These are phyloP conservation scores for Phytomonas serpens DNA, from an alignment of 208 protist species.

Conservation along the genomic window DNA sequence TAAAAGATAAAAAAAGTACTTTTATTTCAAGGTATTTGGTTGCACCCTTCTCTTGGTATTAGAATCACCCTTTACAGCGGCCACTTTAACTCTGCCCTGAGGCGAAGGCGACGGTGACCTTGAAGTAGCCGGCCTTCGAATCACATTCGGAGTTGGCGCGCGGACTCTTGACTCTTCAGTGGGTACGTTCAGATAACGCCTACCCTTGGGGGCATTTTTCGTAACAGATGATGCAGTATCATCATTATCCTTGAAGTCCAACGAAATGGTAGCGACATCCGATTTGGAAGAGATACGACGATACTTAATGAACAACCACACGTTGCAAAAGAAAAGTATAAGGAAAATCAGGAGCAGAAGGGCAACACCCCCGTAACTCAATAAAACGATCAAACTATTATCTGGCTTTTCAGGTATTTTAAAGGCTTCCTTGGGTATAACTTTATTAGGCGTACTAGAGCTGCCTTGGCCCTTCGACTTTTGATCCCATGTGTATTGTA, in stretches of 20 bases:
- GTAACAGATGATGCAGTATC: not conserved
- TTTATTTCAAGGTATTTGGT: not conserved
- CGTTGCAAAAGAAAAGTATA: not conserved
- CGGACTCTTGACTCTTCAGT: not conserved
- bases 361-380: not conserved
- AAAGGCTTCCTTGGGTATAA: too few relatives aligned
- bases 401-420: too few relatives aligned
- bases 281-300: not conserved
- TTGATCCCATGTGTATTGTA: too few relatives aligned
- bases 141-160: not conserved
- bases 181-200: not conserved
- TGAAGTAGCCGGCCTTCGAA: not conserved
- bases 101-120: not conserved
- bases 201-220: not conserved
- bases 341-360: not conserved
- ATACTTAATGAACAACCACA: not conserved
- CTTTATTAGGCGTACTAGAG: too few relatives aligned
- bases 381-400: too few relatives aligned
- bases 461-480: too few relatives aligned
- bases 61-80: not conserved
- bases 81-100: not conserved
- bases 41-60: not conserved
- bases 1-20: too few relatives aligned
- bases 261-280: not conserved
- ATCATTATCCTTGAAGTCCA: not conserved